Conservation (phyloP, 1,284 basidiomycete species). For the Puccinia hordei region DNA sequence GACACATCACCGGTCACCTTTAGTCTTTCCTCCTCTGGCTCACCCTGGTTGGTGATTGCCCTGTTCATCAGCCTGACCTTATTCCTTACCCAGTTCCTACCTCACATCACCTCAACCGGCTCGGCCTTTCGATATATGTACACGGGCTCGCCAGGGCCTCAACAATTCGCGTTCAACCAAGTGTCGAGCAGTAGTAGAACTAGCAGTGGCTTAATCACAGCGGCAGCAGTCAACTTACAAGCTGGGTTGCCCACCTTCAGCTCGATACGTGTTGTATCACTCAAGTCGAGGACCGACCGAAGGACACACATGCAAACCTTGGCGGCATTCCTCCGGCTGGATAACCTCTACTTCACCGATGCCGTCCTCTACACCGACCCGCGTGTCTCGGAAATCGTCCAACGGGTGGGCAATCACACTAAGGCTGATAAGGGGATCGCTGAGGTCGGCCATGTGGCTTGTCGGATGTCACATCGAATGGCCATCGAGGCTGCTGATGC, state of each 20-base stretch:
- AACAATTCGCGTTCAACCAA: neutral
- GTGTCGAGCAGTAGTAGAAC: neutral
- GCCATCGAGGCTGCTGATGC: slow-evolving; percentile 46
- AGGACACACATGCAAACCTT: slow-evolving; percentile 41
- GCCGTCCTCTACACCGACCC: slow-evolving; percentile 45
- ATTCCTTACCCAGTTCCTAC: slow-evolving; percentile 4
- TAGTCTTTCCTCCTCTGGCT: neutral
- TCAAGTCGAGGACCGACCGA: slow-evolving; percentile 36
- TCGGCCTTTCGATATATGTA: neutral
- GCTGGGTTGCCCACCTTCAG: slow-evolving; percentile 26
- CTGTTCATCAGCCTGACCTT: slow-evolving; percentile 17
- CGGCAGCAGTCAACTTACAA: neutral
- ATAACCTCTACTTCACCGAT: slow-evolving; percentile 25
- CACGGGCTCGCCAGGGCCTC: neutral
- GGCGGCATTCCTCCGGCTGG: slow-evolving; percentile 12
- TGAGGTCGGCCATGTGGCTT: slow-evolving; percentile 47
- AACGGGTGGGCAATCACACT: slow-evolving; percentile 44
- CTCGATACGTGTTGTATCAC: slow-evolving; percentile 40
- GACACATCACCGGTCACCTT: neutral
- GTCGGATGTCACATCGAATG: slow-evolving; percentile 38
- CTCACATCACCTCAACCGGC: neutral
- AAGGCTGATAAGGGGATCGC: slow-evolving; percentile 48
- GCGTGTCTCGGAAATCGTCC: slow-evolving; percentile 40
- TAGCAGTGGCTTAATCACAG: no score
- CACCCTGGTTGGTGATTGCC: slow-evolving; percentile 19